Conservation (phyloP, 2,329 filamentous ascomycete species). For the Dactylonectria macrodidyma region DNA sequence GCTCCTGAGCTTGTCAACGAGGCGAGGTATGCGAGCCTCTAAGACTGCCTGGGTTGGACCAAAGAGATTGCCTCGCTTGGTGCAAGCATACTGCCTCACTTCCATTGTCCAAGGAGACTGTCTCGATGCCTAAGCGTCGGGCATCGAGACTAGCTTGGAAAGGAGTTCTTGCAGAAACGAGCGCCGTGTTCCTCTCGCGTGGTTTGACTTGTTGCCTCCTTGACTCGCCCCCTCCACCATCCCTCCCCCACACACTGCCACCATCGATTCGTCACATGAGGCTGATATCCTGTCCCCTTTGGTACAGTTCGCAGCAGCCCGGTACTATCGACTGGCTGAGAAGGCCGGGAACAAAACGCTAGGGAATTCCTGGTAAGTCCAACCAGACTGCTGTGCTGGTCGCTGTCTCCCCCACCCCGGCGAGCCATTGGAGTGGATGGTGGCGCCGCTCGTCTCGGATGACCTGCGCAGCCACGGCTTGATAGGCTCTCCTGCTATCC, state of each 20-base stretch:
- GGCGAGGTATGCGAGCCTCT: constrained; percentile 24
- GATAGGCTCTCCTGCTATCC: constrained; percentile 36
- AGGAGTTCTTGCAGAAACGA: constrained; percentile 45
- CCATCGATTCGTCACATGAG: constrained; percentile 58
- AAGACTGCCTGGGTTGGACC: neutral
- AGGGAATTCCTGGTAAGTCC: constrained; percentile 92
- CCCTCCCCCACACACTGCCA: constrained; percentile 23
- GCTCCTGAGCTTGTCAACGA: constrained; percentile 6
- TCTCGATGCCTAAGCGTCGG: constrained; percentile 52
- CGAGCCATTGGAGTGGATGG: constrained; percentile 29
- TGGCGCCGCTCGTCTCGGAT: constrained; percentile 14
- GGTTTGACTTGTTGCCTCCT: constrained; percentile 3
- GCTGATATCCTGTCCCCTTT: constrained; percentile 58
- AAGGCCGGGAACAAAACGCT: constrained; percentile 89
- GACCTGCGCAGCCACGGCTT: constrained; percentile 18
- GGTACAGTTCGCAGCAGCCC: constrained; percentile 81
- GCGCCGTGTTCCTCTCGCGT: constrained; percentile 7
- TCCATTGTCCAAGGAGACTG: neutral
- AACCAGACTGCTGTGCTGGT: constrained; percentile 38
- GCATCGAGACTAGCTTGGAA: constrained; percentile 48
- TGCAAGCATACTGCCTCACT: too few relatives aligned
- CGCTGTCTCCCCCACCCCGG: constrained; percentile 27
- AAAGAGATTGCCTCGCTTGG: too few relatives aligned
- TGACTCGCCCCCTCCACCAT: too few relatives aligned
- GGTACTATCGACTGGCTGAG: constrained; percentile 94